These are phyloP conservation scores for Curvularia eragrostidis DNA, from an alignment of 2,329 filamentous ascomycete species.

Conservation along the genomic window DNA sequence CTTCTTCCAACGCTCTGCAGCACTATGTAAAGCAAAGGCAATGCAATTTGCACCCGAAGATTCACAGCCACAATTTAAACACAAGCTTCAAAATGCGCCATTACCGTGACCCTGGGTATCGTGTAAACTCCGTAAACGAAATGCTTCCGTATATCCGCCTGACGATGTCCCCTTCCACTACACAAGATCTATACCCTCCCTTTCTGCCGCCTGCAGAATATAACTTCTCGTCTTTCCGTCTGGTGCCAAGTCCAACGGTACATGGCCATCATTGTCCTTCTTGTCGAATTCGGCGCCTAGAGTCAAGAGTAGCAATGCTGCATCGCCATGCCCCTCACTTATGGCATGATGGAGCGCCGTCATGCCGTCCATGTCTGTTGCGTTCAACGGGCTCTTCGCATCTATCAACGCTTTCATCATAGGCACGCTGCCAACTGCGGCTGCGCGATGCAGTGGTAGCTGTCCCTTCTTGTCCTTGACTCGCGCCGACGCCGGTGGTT, in stretches of 20 bases:
- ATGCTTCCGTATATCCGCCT: constrained; percentile 4
- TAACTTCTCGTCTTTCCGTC: constrained; percentile 83
- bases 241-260: constrained; percentile 83
- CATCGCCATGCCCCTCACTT: constrained; percentile 78
- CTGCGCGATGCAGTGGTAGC: constrained; percentile 87
- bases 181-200: constrained; percentile 76
- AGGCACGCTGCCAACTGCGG: constrained; percentile 86
- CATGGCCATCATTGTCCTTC: constrained; percentile 71
- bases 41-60: not conserved
- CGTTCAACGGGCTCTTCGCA: constrained; percentile 80
- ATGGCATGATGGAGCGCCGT: constrained; percentile 89
- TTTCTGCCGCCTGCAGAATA: constrained; percentile 78
- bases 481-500: constrained; percentile 71
- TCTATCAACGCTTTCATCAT: constrained; percentile 83
- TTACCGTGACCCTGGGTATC: constrained; percentile 24
- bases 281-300: constrained; percentile 83
- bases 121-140: constrained; percentile 17
- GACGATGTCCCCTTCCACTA: constrained; percentile 14
- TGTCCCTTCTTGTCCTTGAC: constrained; percentile 88
- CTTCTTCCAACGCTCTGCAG: not conserved
- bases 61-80: not conserved
- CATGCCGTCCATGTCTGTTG: constrained; percentile 80
- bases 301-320: constrained; percentile 81
- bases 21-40: not conserved
- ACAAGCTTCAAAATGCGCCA: constrained; percentile 2